Base-by-base conservation (phyloP, 768 basidiomycete genomes). In the Roridomyces roridus region DNA sequence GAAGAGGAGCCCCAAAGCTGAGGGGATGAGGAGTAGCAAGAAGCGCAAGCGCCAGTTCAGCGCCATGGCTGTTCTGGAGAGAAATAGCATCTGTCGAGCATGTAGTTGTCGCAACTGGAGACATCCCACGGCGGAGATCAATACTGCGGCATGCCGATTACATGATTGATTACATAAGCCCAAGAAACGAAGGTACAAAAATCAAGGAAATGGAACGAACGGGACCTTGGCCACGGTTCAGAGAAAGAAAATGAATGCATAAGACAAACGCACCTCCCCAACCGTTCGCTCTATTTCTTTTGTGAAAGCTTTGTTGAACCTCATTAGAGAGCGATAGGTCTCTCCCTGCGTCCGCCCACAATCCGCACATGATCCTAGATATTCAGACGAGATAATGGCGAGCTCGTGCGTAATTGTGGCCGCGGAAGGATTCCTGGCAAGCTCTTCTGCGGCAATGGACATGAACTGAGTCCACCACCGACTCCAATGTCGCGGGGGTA, bases 401-500 rank as follows among this genome's bases (percentile, higher is more conserved):
- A 58, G 57, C 44, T 58, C 50, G 37, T 49, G 56, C 1, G 36
- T 49, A 41, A 58, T 46, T 10, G 52, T 55, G 18, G 24, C 11
- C 18, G 57, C 51, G 18, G 51, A 40, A 8, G 61, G 61, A 14
- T 43, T 51, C 28, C 57, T 36, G 21, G 55, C 46, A 42, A 63
- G 37, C 36, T 58, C 57, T 14, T 59, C 47, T 17, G 14, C 57
- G 5, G 55, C 48, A 28, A 54, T 28, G 3, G 24, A 17, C 55
- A 64, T 60, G 36, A 60, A 64, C 10, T 49, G 41, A 1, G 34
- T n/a, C 62, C 59, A 60, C 62, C 62, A 64, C 28, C 51, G 50
- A 11, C 41, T 49, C 57, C 57, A 57, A 25, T 54, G 56, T 11
- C 56, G 42, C 7, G 56, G 56, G 9, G 56, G 50, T n/a, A 35